Evolutionary conservation across 1,284 basidiomycete genomes (phyloP), one percentile per base, ranked within the genome.

Genomic region (Malassezia japonica): DNA sequence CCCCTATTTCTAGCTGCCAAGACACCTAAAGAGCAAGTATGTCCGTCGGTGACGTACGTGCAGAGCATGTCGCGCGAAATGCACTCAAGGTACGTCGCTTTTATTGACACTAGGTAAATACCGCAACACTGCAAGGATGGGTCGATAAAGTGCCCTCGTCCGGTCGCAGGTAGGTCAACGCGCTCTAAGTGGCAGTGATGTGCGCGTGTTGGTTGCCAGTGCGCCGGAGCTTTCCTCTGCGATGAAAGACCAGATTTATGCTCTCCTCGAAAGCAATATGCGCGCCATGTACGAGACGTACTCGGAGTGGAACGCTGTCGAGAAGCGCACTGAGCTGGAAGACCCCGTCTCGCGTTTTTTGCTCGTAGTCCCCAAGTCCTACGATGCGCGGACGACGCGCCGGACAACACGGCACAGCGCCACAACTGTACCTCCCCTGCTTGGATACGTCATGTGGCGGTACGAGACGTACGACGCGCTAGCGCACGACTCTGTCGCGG

Each of bases 401-500:
- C 36, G 46, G 15, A 29, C 29, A 24, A 40, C 38, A 3, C 33
- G 28, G 33, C 40, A 25, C 33, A 33, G 15, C 15, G 27, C 20
- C 25, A 27, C n/a, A n/a, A n/a, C 1, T 0, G 31, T 16, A 4
- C 23, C 18, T 3, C 16, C 10, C 2, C 34, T 53, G 6, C 13
- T 39, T 2, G 50, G 51, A 4, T 54, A 41, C 18, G 28, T 45
- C 16, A 54, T 54, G 51, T 54, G 51, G 51, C 51, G 51, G 10
- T 54, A 31, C 25, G 51, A 54, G 15, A 23, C 24, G 15, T 40
- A 40, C 12, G 50, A 53, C 7, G 38, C 44, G 18, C n/a, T 37
- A 5, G 16, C 25, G 12, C 39, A 32, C 20, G 46, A 53, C 36
- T 25, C 37, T 12, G 21, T 12, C 27, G 21, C 39, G 4, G 28